phyloP scores from a whole-genome alignment of 2,329 filamentous ascomycete species.

The Alternaria atra region DNA sequence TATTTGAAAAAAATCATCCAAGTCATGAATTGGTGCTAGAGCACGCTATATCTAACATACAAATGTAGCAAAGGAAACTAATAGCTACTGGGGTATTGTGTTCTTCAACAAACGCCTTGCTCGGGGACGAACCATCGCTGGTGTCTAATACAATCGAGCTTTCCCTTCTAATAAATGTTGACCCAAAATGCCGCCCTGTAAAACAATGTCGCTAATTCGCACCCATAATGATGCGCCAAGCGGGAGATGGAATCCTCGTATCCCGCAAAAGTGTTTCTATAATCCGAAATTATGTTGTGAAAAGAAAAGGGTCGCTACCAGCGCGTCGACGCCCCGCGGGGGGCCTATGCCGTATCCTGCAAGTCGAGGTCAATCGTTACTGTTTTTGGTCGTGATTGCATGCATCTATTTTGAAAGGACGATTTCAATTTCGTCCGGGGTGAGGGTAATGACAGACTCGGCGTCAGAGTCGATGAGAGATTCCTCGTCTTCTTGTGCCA shows the following conservation, averaged over 20 bases:
- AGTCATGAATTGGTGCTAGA: conserved; percentile 16
- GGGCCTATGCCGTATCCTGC: conserved; percentile 9
- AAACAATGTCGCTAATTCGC: conserved; percentile 19
- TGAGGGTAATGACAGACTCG: conserved; percentile 46
- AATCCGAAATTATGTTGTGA: conserved; percentile 15
- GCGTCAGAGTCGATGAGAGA: conserved; percentile 41
- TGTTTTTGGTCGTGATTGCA: conserved; percentile 24
- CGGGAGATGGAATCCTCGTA: conserved; percentile 5
- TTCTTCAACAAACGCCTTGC: conserved; percentile 38
- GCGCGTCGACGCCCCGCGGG: conserved; percentile 14
- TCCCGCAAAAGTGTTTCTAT: conserved; percentile 21
- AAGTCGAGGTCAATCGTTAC: conserved; percentile 23
- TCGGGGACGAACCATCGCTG: conserved; percentile 30
- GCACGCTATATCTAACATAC: conserved; percentile 20
- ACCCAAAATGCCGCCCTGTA: conserved; percentile 20
- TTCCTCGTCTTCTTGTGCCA: conserved; percentile 41
- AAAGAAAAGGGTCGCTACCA: conserved; percentile 21
- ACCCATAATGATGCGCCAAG: conserved; percentile 24
- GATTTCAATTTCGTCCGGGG: conserved; percentile 41
- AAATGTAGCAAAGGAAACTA: conserved; percentile 16
- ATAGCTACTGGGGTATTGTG: conserved; percentile 35
- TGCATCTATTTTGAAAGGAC: conserved; percentile 42
- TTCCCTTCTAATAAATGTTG: conserved; percentile 32
- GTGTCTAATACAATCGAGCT: conserved; percentile 22
- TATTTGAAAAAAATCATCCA: neutral